Conservation (phyloP, 1,284 basidiomycete species). For the Tremellales sp. region DNA sequence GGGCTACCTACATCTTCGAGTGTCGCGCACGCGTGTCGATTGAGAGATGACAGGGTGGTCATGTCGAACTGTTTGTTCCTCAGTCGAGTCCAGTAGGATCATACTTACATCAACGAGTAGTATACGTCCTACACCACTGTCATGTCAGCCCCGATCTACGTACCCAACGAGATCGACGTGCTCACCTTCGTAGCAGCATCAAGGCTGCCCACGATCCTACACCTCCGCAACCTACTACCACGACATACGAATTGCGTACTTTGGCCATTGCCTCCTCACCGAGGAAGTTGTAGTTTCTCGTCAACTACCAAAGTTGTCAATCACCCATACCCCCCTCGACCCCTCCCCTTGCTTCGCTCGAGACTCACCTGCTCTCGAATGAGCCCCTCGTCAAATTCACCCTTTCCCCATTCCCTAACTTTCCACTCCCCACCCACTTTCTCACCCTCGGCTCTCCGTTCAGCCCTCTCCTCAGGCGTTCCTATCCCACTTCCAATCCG, state of each 20-base stretch:
- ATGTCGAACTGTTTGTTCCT: conserved; percentile 68
- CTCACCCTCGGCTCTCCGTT: conserved; percentile 23
- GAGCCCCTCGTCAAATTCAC: conserved; percentile 66
- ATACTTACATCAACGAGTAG: conserved; percentile 47
- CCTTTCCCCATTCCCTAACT: conserved; percentile 31
- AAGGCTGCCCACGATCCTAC: conserved; percentile 94
- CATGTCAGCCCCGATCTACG: conserved; percentile 1
- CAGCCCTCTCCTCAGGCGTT: conserved; percentile 25
- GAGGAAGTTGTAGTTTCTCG: conserved; percentile 92
- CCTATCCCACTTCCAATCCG: conserved; percentile 20
- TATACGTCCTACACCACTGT: conserved; percentile 49
- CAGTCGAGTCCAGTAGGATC: background rate
- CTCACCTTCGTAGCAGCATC: conserved; percentile 74
- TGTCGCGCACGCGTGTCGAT: conserved; percentile 89
- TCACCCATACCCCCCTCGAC: background rate
- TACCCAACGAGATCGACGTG: conserved; percentile 22
- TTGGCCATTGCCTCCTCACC: conserved; percentile 83
- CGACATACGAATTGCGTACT: conserved; percentile 72
- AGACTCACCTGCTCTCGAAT: conserved; percentile 60
- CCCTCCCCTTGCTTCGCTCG: background rate
- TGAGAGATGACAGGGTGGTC: conserved; percentile 85
- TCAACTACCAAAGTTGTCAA: conserved; percentile 58
- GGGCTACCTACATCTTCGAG: conserved; percentile 88
- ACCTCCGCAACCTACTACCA: conserved; percentile 89
- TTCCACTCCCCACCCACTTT: conserved; percentile 11